Conservation (phyloP, 1,139 yeast species). For the Hansenula lynferdii region DNA sequence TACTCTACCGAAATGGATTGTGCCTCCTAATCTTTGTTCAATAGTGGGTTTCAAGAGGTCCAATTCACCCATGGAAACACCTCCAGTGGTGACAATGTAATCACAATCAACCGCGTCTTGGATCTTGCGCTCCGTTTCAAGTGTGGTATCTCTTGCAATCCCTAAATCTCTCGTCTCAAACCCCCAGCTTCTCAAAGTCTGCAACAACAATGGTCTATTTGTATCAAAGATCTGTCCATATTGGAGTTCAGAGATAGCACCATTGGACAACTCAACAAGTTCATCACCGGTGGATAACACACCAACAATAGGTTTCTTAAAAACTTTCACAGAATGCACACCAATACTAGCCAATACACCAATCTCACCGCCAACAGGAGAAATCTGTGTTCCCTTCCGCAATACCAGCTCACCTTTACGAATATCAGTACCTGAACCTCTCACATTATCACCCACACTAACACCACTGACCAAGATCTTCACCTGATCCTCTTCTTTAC, state of each 20-base stretch:
- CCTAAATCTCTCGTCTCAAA: constrained; percentile 36
- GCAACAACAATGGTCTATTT: constrained; percentile 39
- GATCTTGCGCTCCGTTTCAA: constrained; percentile 22
- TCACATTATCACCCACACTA: constrained; percentile 35
- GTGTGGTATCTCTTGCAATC: constrained; percentile 33
- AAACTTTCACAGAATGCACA: constrained; percentile 29
- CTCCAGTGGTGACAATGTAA: constrained; percentile 44
- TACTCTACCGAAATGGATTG: constrained; percentile 45
- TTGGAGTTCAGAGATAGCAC: constrained; percentile 12
- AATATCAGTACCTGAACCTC: constrained; percentile 42
- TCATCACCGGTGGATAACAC: constrained; percentile 48
- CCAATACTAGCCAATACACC: constrained; percentile 44
- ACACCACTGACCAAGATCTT: constrained; percentile 32
- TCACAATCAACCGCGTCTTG: constrained; percentile 30
- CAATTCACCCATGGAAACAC: constrained; percentile 51
- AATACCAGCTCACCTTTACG: constrained; percentile 31
- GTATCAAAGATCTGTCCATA: constrained; percentile 44
- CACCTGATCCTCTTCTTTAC: constrained; percentile 33
- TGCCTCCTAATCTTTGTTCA: constrained; percentile 34
- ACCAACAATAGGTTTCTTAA: constrained; percentile 36
- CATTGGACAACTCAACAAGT: constrained; percentile 28
- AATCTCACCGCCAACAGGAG: constrained; percentile 40
- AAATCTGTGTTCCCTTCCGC: constrained; percentile 29
- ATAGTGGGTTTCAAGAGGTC: constrained; percentile 44
- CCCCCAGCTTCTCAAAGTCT: constrained; percentile 29